phyloP scores from a whole-genome alignment of 2,329 filamentous ascomycete genomes.

The Podosphaera xanthii region DNA sequence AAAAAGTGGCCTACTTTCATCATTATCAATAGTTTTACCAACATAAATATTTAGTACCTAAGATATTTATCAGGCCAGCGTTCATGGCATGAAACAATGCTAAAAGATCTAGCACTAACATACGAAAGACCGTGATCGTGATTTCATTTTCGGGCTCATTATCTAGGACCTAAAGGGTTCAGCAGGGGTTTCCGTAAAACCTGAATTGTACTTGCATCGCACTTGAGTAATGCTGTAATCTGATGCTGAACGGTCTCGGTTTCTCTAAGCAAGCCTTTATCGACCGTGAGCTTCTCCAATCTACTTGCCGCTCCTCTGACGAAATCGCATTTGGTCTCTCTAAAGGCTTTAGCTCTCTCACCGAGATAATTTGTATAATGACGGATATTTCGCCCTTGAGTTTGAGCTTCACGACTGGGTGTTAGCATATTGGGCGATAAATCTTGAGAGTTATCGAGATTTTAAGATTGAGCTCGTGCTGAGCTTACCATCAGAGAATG shows the following conservation, averaged over 20 bases:
- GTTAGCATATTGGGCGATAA: constrained; percentile 17
- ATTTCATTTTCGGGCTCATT: constrained; percentile 91
- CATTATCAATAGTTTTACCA: neutral
- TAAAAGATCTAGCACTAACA: constrained; percentile 75
- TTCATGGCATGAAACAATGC: constrained; percentile 88
- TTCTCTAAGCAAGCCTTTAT: constrained; percentile 79
- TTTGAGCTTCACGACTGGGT: constrained; percentile 43
- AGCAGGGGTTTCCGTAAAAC: constrained; percentile 3
- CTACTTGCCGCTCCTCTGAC: constrained; percentile 63
- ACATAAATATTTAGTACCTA: constrained; percentile 34
- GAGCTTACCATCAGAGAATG: constrained; percentile 68
- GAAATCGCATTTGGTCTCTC: constrained; percentile 72
- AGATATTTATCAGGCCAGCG: constrained; percentile 86
- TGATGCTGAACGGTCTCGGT: constrained; percentile 80
- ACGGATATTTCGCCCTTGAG: constrained; percentile 82
- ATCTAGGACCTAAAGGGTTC: constrained; percentile 44
- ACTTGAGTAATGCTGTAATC: constrained; percentile 65
- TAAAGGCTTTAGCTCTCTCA: constrained; percentile 60
- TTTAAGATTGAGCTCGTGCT: neutral
- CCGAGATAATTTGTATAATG: constrained; percentile 75
- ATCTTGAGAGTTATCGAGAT: neutral
- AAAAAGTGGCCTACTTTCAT: constrained; percentile 62
- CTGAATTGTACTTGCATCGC: constrained; percentile 41
- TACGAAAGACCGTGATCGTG: constrained; percentile 74
- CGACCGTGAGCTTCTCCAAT: constrained; percentile 65